These are phyloP conservation scores for Collybiopsis luxurians DNA, from an alignment of 768 basidiomycete genomes.

Conservation along the genomic window DNA sequence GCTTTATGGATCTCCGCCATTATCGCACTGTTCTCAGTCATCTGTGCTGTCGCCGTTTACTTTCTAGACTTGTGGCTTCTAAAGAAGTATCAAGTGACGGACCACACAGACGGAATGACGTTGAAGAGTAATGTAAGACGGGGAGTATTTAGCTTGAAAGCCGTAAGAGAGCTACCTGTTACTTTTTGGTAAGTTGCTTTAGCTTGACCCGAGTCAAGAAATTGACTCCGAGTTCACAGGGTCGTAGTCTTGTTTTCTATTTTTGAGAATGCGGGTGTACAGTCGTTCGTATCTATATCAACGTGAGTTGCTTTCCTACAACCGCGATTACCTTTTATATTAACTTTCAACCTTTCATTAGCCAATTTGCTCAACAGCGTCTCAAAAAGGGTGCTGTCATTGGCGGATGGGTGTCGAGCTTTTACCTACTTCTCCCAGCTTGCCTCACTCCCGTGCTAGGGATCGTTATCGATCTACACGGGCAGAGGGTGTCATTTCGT, in stretches of 20 bases:
- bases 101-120: slow-evolving; percentile 30
- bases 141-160: slow-evolving; percentile 28
- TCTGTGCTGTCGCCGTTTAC: slow-evolving; percentile 33
- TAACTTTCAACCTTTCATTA: too few species aligned
- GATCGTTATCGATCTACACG: slow-evolving; percentile 36
- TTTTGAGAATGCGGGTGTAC: slow-evolving; percentile 42
- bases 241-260: slow-evolving; percentile 11
- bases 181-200: slow-evolving; percentile 38
- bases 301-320: too few species aligned
- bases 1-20: slow-evolving; percentile 39
- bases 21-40: slow-evolving; percentile 35
- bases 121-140: slow-evolving; percentile 21
- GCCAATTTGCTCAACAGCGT: slow-evolving; percentile 40
- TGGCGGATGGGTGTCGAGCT: slow-evolving; percentile 43
- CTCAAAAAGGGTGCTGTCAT: slow-evolving; percentile 39
- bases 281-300: slow-evolving; percentile 41
- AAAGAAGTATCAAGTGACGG: slow-evolving; percentile 29
- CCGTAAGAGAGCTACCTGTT: slow-evolving; percentile 29
- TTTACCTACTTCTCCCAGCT: slow-evolving; percentile 38
- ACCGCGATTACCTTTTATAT: too few species aligned
- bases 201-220: too few species aligned
- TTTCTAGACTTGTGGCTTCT: slow-evolving; percentile 36
- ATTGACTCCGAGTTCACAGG: too few species aligned
- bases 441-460: slow-evolving; percentile 38
- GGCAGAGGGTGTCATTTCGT: slow-evolving; percentile 37